Evolutionary conservation across 2,329 filamentous ascomycete species (phyloP), one percentile per base, ranked within the genome.

Genomic region (Ophioceras dolichostomum): DNA sequence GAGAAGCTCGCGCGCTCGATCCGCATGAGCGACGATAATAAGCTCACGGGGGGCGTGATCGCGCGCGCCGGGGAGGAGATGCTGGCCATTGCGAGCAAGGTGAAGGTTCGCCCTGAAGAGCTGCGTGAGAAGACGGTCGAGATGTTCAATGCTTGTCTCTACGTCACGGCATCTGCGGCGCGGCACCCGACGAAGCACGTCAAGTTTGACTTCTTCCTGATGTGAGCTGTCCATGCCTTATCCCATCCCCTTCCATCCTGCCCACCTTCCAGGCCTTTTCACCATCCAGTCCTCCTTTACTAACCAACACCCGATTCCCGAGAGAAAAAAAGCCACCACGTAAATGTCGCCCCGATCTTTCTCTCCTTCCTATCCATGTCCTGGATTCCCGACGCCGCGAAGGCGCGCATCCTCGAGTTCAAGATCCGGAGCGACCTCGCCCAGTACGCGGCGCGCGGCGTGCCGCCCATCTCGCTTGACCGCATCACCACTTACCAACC

Each of bases 171-270:
- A 0, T 56, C 61, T 1, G 72, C 79, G 1, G 74, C 84, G 0
- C 71, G 83, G 47, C 64, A 71, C 21, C 73, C 73, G 0, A 64
- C 66, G 1, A 82, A 87, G 52, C 56, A 67, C 17, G 64, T 79
- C 35, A 87, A 82, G 53, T 76, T 85, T 53, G 88, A 94, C 54
- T 95, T 95, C 55, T 91, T 79, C 62, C 46, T 76, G 39, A 70
- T 73, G 70, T 67, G 46, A 56, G 67, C 49, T 12, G 8, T 43
- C 7, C 14, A 3, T 4, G 17, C 12, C 10, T 10, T 29, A 7
- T 29, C 13, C 3, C 4, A 10, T 22, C 21, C 18, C n/a, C 17
- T 26, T 22, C 16, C 24, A 17, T 16, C n/a, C n/a, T n/a, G n/a
- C n/a, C n/a, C n/a, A 4, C 30, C 17, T 34, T 7, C 10, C 10